phyloP scores from a whole-genome alignment of 1,139 yeast species.

The Candida sp. region DNA sequence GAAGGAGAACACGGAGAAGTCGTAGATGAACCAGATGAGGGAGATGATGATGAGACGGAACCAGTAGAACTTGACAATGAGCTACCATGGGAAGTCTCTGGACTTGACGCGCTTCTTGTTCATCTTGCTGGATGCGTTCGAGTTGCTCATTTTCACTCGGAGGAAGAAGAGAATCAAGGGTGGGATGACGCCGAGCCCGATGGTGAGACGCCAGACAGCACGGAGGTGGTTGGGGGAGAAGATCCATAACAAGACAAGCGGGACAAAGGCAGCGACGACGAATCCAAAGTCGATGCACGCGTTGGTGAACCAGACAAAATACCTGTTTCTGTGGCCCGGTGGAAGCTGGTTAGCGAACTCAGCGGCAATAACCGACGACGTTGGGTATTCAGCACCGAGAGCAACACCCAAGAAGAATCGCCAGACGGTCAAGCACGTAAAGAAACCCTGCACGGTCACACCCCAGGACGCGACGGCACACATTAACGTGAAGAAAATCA shows the following conservation, averaged over 20 bases:
- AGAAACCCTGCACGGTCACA: constrained; percentile 65
- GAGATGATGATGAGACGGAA: constrained; percentile 73
- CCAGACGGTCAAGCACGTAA: constrained; percentile 81
- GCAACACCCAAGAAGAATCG: constrained; percentile 88
- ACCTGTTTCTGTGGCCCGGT: constrained; percentile 83
- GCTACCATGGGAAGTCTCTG: constrained; percentile 60
- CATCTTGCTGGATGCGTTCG: constrained; percentile 68
- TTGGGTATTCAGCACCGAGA: constrained; percentile 89
- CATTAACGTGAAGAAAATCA: constrained; percentile 75
- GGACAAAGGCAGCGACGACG: constrained; percentile 83
- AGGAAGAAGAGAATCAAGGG: constrained; percentile 78
- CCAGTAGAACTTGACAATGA: constrained; percentile 82
- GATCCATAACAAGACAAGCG: constrained; percentile 85
- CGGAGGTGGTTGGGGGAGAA: constrained; percentile 70
- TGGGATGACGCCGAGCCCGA: constrained; percentile 89
- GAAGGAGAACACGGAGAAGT: constrained; percentile 85
- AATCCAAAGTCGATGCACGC: constrained; percentile 87
- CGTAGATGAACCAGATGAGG: constrained; percentile 88
- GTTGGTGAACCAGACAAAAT: constrained; percentile 88
- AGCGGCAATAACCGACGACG: constrained; percentile 92
- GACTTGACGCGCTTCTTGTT: constrained; percentile 62
- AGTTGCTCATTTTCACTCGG: constrained; percentile 76
- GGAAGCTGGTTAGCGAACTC: constrained; percentile 85
- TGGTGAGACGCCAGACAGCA: constrained; percentile 91
- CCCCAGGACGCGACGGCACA: constrained; percentile 89